A percentile compares a stretch with the other conserved stretches of the same genome.
These are phyloP conservation scores for barley (Hordeum vulgare) DNA, from an alignment of 176 grass and related monocot species.

Conservation along the genomic window MorexV3_pseudomolecules_assembly NC_058523.1:515922335-515922834, in stretches of 20 bases:
- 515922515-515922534: conserved; percentile 86
- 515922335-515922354: conserved; percentile 84
- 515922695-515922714: conserved; percentile 75
- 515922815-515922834: conserved; percentile 74
- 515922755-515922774: conserved; percentile 94
- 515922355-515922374: conserved; percentile 62
- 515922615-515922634: conserved; percentile 94
- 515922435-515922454: conserved; percentile 80
- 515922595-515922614: conserved; percentile 94
- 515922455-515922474: conserved; percentile 68
- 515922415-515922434: conserved; percentile 70
- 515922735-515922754: conserved; percentile 84
- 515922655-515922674: conserved; percentile 91
- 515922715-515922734: conserved; percentile 64
- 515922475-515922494: conserved; percentile 81
- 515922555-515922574: conserved; percentile 43
- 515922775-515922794: conserved; percentile 71
- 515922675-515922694: conserved; percentile 82
- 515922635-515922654: conserved; percentile 84
- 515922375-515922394: conserved; percentile 41
- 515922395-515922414: conserved; percentile 50
- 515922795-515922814: conserved; percentile 50
- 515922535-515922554: conserved; percentile 72
- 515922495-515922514: conserved; percentile 74
- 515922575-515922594: conserved; percentile 78